A percentile compares a stretch with the other conserved stretches of the same genome.
Conservation (phyloP, 768 basidiomycete species). For the Lanmaoa rubissima region DNA sequence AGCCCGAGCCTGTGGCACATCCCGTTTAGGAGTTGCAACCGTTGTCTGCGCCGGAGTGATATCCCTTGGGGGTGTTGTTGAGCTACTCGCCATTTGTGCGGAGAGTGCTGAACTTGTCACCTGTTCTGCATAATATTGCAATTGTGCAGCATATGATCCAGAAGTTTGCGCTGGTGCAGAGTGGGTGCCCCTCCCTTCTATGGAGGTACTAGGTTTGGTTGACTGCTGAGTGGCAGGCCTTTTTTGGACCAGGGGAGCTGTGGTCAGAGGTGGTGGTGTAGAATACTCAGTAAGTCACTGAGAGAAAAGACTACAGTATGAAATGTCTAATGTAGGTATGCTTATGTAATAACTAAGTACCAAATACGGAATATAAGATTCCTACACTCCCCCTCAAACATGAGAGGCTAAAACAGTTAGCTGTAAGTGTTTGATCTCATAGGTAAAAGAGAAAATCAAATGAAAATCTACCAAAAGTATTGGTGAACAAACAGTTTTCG, state of each 20-base stretch:
- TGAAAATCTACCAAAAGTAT: too few relatives aligned
- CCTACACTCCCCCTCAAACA: too few relatives aligned
- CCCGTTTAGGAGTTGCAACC: constrained; percentile 9
- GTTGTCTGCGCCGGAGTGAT: background rate
- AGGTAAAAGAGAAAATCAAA: too few relatives aligned
- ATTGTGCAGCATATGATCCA: constrained; percentile 10
- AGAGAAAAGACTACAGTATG: too few relatives aligned
- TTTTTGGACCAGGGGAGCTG: background rate
- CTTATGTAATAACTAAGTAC: too few relatives aligned
- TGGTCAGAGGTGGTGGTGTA: background rate
- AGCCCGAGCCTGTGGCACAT: background rate
- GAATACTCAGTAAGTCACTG: too few relatives aligned
- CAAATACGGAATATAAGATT: too few relatives aligned
- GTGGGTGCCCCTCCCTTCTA: background rate
- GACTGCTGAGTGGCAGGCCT: background rate
- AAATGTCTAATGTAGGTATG: too few relatives aligned
- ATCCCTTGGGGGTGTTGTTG: background rate
- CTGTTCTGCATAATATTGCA: constrained; percentile 24
- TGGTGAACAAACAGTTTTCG: too few relatives aligned
- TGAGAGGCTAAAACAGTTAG: too few relatives aligned
- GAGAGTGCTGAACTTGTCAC: constrained; percentile 8
- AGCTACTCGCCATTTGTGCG: background rate
- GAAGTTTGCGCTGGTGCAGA: background rate
- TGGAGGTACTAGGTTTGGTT: background rate
- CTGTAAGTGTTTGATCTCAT: too few relatives aligned